Percentiles rank a stretch among this genome's conserved stretches.
Conservation (phyloP, 371 early-diverging fungal genomes). For the Mucor lusitanicus region DNA sequence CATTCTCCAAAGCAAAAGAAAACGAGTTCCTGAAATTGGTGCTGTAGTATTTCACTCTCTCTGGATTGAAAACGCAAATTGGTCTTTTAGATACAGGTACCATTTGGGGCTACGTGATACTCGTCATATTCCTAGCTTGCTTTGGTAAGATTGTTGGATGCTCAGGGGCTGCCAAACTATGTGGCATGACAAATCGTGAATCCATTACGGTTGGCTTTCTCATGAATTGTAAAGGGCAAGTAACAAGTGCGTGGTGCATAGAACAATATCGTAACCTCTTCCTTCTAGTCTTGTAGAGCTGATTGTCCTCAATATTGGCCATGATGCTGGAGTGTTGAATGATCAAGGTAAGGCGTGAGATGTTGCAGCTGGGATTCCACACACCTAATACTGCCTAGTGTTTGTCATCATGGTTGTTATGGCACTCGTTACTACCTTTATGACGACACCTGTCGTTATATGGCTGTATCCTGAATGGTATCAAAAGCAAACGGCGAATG, state of each 20-base stretch:
- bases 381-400: constrained; percentile 19
- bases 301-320: constrained; percentile 91
- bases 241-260: background rate
- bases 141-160: constrained; percentile 89
- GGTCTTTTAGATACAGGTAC: constrained; percentile 67
- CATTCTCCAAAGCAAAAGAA: background rate
- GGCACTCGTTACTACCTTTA: constrained; percentile 82
- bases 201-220: constrained; percentile 85
- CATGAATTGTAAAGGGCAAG: constrained; percentile 93
- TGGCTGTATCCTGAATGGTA: constrained; percentile 61
- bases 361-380: no score
- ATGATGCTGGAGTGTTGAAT: constrained; percentile 82
- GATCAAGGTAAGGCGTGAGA: constrained; percentile 35
- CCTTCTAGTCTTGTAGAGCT: constrained; percentile 77
- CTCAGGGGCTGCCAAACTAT: constrained; percentile 67
- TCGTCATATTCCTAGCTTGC: constrained; percentile 77
- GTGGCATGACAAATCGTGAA: constrained; percentile 79
- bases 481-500: constrained; percentile 40
- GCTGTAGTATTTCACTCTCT: constrained; percentile 82
- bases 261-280: background rate
- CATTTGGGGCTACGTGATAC: constrained; percentile 79
- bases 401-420: constrained; percentile 90
- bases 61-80: constrained; percentile 89
- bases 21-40: background rate
- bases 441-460: constrained; percentile 68